Conservation (phyloP, 495 filamentous ascomycete genomes). For the Lindgomyces ingoldianus region DNA sequence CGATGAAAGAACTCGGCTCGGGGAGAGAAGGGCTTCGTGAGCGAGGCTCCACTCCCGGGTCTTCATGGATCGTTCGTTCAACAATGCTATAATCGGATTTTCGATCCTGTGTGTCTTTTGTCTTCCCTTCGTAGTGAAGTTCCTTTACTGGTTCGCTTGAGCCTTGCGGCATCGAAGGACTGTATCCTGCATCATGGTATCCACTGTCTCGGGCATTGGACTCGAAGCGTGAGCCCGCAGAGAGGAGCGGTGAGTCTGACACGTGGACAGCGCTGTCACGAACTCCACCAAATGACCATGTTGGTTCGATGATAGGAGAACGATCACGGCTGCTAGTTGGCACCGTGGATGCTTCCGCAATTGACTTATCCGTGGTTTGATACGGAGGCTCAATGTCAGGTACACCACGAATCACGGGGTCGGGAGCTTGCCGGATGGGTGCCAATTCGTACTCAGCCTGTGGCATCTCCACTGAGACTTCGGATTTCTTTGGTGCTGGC, state of each 20-base stretch:
- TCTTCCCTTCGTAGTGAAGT: slow-evolving; percentile 7
- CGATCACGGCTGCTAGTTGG: slow-evolving; percentile 2
- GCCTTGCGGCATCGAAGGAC: slow-evolving; percentile 33
- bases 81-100: neutral
- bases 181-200: slow-evolving; percentile 45
- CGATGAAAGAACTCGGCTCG: slow-evolving; percentile 9
- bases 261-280: slow-evolving; percentile 56
- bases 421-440: neutral
- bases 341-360: neutral
- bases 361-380: neutral
- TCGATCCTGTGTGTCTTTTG: neutral
- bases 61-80: slow-evolving; percentile 4
- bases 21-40: slow-evolving; percentile 33
- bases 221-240: slow-evolving; percentile 30
- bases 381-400: neutral
- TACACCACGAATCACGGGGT: neutral
- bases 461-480: neutral
- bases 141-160: slow-evolving; percentile 9
- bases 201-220: slow-evolving; percentile 47
- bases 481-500: too few relatives aligned
- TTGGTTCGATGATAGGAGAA: slow-evolving; percentile 26
- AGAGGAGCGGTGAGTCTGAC: slow-evolving; percentile 51
- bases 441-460: neutral
- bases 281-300: slow-evolving; percentile 43
- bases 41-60: neutral